Evolutionary conservation across 148 eudicot species (phyloP).

Genomic region (Simmondsia chinensis): DNA sequence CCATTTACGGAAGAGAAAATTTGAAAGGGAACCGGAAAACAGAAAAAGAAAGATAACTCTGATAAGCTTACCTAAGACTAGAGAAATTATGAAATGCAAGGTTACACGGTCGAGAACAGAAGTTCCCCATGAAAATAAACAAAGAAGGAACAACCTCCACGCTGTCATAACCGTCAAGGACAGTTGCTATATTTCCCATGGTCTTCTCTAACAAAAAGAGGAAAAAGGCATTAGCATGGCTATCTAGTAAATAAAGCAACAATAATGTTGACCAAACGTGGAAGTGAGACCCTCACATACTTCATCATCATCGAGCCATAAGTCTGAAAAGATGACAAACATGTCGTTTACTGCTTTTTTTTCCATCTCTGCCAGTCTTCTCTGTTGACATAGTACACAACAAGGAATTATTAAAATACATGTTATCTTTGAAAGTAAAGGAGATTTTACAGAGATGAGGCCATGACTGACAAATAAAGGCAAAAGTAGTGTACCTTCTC

Average conservation of each 20-base stretch:
- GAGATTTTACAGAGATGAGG: neutral
- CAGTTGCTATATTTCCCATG: conserved; percentile 63
- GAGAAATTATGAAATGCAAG: conserved; percentile 70
- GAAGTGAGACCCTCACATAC: conserved; percentile 24
- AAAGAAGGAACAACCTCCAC: conserved; percentile 91
- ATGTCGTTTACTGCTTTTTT: conserved; percentile 76
- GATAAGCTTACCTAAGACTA: conserved; percentile 57
- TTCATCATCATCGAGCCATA: conserved; percentile 80
- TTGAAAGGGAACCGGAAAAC: neutral
- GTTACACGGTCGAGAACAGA: conserved; percentile 81
- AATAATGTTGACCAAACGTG: neutral
- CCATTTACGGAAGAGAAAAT: neutral
- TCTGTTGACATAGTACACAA: conserved; percentile 33
- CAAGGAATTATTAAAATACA: conserved; percentile 9
- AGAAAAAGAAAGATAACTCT: neutral
- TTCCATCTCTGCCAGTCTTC: conserved; percentile 69
- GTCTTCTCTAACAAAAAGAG: conserved; percentile 52
- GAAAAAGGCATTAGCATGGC: conserved; percentile 14
- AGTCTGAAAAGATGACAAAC: conserved; percentile 85
- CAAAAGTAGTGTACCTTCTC: conserved; percentile 48
- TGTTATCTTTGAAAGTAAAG: neutral
- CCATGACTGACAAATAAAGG: neutral
- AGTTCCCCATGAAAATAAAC: conserved; percentile 92
- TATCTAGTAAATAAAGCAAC: neutral
- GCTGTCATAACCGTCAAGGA: conserved; percentile 71